Evolutionary conservation across 768 basidiomycete genomes (phyloP).

Genomic region (Lactifluus hygrophoroides): DNA sequence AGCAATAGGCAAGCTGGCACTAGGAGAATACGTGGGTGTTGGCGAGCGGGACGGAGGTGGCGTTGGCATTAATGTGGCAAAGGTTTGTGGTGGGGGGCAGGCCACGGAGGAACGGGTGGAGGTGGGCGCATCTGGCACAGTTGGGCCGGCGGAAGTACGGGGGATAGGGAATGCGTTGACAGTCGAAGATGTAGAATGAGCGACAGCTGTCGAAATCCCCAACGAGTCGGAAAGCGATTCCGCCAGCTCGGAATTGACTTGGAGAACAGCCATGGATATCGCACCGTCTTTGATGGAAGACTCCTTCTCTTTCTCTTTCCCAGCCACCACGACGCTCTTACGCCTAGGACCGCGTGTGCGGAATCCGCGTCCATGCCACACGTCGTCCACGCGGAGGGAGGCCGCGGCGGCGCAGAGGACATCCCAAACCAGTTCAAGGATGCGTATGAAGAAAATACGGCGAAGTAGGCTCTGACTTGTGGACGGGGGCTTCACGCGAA

Average conservation of each 20-base stretch:
- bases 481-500: conserved; percentile 9
- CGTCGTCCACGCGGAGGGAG: conserved; percentile 29
- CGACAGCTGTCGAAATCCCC: background rate
- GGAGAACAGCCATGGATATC: background rate
- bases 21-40: conserved; percentile 28
- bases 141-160: conserved; percentile 1
- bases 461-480: conserved; percentile 24
- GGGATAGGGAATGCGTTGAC: background rate
- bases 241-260: background rate
- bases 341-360: background rate
- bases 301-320: too few relatives aligned
- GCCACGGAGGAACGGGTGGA: background rate
- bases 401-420: conserved; percentile 54
- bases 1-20: conserved; percentile 41
- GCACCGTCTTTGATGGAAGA: background rate
- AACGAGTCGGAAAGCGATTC: background rate
- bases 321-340: background rate
- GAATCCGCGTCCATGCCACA: conserved; percentile 15
- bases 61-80: conserved; percentile 10
- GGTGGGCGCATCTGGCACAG: background rate
- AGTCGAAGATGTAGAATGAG: background rate
- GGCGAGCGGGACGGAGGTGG: conserved; percentile 21
- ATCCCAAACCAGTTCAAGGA: conserved; percentile 63
- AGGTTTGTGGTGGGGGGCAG: background rate
- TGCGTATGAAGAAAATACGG: conserved; percentile 62